Base-by-base conservation (phyloP, 2,329 filamentous ascomycete species). In the Fusarium succisae region DNA sequence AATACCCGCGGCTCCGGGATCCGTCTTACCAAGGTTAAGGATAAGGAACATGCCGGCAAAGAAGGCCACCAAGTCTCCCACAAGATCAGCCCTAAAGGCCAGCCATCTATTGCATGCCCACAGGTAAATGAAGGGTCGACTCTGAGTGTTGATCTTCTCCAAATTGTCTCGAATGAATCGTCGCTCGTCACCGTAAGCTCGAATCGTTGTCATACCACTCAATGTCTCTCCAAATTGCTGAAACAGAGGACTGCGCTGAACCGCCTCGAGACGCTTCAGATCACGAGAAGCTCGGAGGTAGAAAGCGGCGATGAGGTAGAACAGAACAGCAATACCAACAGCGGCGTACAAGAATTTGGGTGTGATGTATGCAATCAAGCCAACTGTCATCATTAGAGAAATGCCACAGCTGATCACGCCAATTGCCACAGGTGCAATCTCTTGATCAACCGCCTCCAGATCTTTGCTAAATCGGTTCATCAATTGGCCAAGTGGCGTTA, bases 391-490 rank as follows among this genome's bases (percentile, higher is more conserved):
- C 43, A 96, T 80, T 50, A 98, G 88, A 38, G 87, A 89, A 68
- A 92, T 83, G 3, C 85, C 88, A 76, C 89, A 92, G n/a, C 86
- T 87, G 82, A 92, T 89, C 59, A 92, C 89, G 61, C 90, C 90
- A 76, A 98, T 95, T 28, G 96, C 96, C 45, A 97, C 91, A 6
- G 95, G 94, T 1, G 96, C 95, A 66, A 99, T 94, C 82, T 99
- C 96, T 81, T 99, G 96, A 76, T 99, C 96, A 26, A 99, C 89
- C 17, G 95, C 91, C 81, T 99, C 95, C 20, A 99, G 90, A 81
- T 99, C 96, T 83, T 98, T 98, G 81, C 96, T 98, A 84, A 99
- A 99, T 26, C 96, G 91, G 83, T 99, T 99, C 92, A 98, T 98
- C 78, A 99, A 88, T 83, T 98, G 96, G 18, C 96, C 96, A 1